phyloP scores from a whole-genome alignment of 306 rosid genomes.

The Cyclanthera cordifolia region DNA sequence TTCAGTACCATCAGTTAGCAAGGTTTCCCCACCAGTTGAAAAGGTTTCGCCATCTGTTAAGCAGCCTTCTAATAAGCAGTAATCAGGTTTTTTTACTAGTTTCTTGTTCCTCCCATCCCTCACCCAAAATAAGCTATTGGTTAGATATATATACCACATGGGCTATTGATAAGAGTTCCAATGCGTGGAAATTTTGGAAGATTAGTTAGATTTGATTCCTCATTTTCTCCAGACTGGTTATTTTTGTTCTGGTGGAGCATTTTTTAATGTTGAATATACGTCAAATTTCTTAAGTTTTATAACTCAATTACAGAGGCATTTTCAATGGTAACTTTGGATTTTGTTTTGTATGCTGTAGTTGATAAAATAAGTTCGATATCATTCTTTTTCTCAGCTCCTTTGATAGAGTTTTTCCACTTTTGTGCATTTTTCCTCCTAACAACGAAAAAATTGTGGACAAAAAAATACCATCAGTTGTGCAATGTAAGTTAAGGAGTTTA shows the following conservation, averaged over 20 bases:
- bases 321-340: neutral
- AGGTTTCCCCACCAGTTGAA: constrained; percentile 24
- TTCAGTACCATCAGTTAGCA: constrained; percentile 28
- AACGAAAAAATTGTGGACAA: neutral
- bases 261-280: neutral
- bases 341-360: neutral
- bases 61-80: constrained; percentile 22
- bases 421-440: neutral
- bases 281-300: neutral
- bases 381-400: neutral
- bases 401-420: neutral
- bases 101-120: neutral
- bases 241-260: neutral
- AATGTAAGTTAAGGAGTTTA: neutral
- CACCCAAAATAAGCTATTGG: neutral
- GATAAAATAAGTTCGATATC: neutral
- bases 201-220: neutral
- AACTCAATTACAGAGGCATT: neutral
- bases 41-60: constrained; percentile 37
- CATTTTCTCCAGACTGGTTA: neutral
- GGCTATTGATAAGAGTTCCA: neutral
- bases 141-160: neutral
- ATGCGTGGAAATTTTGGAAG: neutral
- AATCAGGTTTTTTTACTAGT: constrained; percentile 5
- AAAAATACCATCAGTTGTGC: neutral